These are phyloP conservation scores for Xylaria intraflava DNA, from an alignment of 495 filamentous ascomycete genomes.

Conservation along the genomic window DNA sequence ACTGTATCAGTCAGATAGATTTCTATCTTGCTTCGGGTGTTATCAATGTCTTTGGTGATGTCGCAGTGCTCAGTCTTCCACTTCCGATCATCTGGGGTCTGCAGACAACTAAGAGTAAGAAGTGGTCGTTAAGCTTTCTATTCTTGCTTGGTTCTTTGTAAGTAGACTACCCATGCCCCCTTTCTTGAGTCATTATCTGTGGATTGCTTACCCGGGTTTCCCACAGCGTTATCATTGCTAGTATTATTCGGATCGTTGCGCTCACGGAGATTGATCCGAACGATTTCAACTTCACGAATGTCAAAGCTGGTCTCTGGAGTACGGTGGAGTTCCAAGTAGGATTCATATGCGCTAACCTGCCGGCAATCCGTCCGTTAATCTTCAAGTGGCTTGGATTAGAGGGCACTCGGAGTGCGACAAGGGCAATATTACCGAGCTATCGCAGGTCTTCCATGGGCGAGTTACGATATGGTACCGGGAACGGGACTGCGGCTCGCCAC, in stretches of 20 bases:
- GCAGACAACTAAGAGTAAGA: conserved; percentile 31
- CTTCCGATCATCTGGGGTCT: conserved; percentile 37
- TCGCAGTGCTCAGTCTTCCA: conserved; percentile 42
- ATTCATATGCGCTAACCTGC: conserved; percentile 42
- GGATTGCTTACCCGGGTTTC: background rate
- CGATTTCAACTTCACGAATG: conserved; percentile 27
- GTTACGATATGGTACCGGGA: conserved; percentile 15
- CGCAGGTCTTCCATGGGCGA: conserved; percentile 15
- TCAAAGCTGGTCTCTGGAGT: conserved; percentile 35
- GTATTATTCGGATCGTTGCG: conserved; percentile 32
- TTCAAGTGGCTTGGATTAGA: conserved; percentile 20
- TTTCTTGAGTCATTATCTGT: background rate
- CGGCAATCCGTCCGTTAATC: conserved; percentile 36
- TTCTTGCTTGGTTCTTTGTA: conserved; percentile 41
- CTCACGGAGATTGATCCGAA: conserved; percentile 22
- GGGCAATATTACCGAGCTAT: conserved; percentile 19
- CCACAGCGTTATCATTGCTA: conserved; percentile 24
- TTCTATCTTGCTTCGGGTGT: conserved; percentile 43
- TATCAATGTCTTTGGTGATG: conserved; percentile 42
- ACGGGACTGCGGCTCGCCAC: conserved; percentile 13
- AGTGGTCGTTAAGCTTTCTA: conserved; percentile 35
- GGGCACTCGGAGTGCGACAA: conserved; percentile 7
- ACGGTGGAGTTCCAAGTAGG: conserved; percentile 39
- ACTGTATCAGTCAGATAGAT: conserved; percentile 39
- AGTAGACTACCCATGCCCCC: conserved; percentile 6